Evolutionary conservation across 805 yeast genomes (phyloP).

Genomic region (Zygosaccharomyces gambellarensis): DNA sequence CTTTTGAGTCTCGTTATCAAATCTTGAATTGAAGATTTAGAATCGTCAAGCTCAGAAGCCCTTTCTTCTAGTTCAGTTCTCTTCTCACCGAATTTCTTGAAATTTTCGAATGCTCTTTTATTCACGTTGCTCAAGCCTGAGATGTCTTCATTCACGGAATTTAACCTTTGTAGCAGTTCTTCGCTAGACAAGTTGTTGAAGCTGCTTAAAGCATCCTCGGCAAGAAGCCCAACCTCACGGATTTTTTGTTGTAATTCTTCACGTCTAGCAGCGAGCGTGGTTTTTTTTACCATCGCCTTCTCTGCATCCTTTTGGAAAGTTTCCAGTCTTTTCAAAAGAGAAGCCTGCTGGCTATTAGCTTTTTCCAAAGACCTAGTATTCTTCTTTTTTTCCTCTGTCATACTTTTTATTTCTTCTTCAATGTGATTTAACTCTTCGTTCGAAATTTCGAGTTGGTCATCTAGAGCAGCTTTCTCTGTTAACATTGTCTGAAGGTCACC

Average conservation of each 20-base stretch:
- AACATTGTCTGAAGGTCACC: constrained; percentile 27
- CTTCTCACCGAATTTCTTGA: constrained; percentile 64
- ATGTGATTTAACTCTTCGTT: constrained; percentile 28
- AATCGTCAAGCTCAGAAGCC: constrained; percentile 60
- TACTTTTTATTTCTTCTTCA: constrained; percentile 26
- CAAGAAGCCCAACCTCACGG: constrained; percentile 80
- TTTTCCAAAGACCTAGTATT: constrained; percentile 42
- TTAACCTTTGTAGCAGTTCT: constrained; percentile 49
- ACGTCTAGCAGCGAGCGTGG: constrained; percentile 53
- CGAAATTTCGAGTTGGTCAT: constrained; percentile 30
- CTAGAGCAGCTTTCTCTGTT: constrained; percentile 28
- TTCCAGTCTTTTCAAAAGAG: constrained; percentile 52
- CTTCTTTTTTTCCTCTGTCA: constrained; percentile 27
- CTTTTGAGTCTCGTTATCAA: constrained; percentile 64
- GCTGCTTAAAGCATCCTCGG: constrained; percentile 70
- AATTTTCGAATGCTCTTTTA: constrained; percentile 86
- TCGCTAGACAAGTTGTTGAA: constrained; percentile 47
- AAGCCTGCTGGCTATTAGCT: constrained; percentile 54
- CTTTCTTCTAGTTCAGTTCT: constrained; percentile 61
- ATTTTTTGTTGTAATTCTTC: constrained; percentile 70
- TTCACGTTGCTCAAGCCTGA: constrained; percentile 72
- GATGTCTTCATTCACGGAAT: constrained; percentile 51
- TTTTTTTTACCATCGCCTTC: constrained; percentile 55
- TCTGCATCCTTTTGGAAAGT: constrained; percentile 61
- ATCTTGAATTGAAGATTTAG: constrained; percentile 66